A percentile compares a stretch with the other conserved stretches of the same genome.
phyloP scores from a whole-genome alignment of 192 early-diverging fungal species.

The Backusella westeae region DNA sequence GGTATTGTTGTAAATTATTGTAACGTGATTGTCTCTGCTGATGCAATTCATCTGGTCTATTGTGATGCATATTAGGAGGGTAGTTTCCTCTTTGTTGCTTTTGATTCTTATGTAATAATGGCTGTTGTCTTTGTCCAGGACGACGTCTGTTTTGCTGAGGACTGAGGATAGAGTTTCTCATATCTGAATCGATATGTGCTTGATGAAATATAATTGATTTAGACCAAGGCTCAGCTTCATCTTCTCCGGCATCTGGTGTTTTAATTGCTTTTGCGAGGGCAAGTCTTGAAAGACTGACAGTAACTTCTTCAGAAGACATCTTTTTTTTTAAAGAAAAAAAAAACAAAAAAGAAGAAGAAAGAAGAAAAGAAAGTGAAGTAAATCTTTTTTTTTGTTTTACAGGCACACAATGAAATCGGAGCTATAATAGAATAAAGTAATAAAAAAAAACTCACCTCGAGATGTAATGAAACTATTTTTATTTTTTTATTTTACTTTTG shows the following conservation, averaged over 20 bases:
- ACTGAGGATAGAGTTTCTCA: slow-evolving; percentile 11
- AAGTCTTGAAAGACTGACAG: slow-evolving; percentile 32
- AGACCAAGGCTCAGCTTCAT: slow-evolving; percentile 31
- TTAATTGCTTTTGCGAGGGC: slow-evolving; percentile 39
- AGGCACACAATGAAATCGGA: neutral
- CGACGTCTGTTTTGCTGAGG: slow-evolving; percentile 7
- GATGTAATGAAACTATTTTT: neutral
- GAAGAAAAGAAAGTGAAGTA: neutral
- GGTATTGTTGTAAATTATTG: neutral
- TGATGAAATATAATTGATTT: slow-evolving; percentile 37
- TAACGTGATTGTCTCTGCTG: neutral
- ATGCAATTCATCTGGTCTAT: neutral
- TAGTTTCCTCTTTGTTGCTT: neutral
- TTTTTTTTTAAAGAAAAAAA: neutral
- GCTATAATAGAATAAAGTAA: neutral
- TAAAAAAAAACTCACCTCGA: neutral
- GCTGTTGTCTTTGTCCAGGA: slow-evolving; percentile 12
- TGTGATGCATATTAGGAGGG: neutral
- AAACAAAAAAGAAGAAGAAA: neutral
- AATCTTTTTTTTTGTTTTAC: neutral
- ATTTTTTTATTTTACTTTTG: neutral
- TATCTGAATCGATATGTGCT: slow-evolving; percentile 19
- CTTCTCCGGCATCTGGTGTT: slow-evolving; percentile 31
- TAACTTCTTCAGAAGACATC: slow-evolving; percentile 36
- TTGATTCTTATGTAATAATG: neutral